Evolutionary conservation across 768 basidiomycete genomes (phyloP), one percentile per base, ranked within the genome.

Genomic region (Plicaturopsis crispa): DNA sequence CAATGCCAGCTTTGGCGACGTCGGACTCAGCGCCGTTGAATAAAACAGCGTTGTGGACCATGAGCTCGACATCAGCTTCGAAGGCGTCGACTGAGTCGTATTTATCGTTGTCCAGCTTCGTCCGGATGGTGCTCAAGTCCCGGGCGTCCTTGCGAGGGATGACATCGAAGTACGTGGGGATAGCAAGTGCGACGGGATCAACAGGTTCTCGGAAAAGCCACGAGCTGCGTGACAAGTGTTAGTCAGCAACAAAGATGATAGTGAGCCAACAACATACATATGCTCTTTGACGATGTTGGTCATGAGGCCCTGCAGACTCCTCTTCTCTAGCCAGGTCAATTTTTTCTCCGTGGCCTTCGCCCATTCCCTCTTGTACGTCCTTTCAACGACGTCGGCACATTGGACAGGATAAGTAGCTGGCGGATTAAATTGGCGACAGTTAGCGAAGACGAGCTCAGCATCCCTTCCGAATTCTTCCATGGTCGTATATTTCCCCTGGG

Each of bases 381-480:
- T 75, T 60, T 97, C 91, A 11, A 92, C 70, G 4, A 62, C 57
- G 38, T 85, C 80, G 3, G 86, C 86, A 46, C 80, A 84, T 19
- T 68, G 64, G 33, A 75, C 69, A 3, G 89, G 84, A 44, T 76
- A 82, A 0, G 89, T 88, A 14, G 69, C 75, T 4, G 81, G 75
- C 13, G 86, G 85, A 51, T 99, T 99, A 71, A 98, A 99, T 48
- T 79, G 72, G 22, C 89, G 80, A 57, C 93, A 97, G 52, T 99
- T 99, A 54, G 59, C 68, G 53, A 96, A 83, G 33, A 96, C 75
- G 4, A 93, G 75, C 38, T 86, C 79, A 36, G 87, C 65, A 49
- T 97, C 93, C 44, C 70, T 70, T 40, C 70, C 77, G 44, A 98
- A 83, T 0, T 80, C 77, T 36, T 85, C 89, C 82, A 92, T 88